phyloP scores from a whole-genome alignment of 305 asterid genomes.

The Galium porrigens region DNA sequence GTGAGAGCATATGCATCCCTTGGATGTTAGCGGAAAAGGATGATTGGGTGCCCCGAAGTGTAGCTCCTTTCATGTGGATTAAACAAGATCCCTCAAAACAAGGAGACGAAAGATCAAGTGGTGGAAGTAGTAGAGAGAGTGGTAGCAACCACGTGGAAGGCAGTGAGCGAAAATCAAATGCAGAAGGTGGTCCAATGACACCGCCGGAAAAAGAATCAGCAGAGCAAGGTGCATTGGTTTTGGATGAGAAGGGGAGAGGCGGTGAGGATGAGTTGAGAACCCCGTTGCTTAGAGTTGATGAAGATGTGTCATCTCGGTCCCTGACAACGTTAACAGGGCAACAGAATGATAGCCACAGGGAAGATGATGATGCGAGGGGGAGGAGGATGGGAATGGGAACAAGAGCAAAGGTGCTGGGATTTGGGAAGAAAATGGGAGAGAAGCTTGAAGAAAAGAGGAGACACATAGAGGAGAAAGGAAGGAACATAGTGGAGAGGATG shows the following conservation, averaged over 20 bases:
- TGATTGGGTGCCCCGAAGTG: constrained; percentile 64
- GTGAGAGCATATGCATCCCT: constrained; percentile 49
- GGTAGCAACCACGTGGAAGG: constrained; percentile 20
- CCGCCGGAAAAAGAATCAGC: constrained; percentile 20
- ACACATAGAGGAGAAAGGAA: constrained; percentile 66
- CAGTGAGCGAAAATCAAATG: constrained; percentile 22
- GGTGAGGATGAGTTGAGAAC: constrained; percentile 30
- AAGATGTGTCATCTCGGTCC: constrained; percentile 34
- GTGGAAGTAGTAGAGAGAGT: constrained; percentile 26
- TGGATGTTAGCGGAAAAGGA: constrained; percentile 88
- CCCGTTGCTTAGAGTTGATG: constrained; percentile 38
- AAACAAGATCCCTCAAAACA: constrained; percentile 42
- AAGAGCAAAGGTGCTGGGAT: constrained; percentile 58
- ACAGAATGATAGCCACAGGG: constrained; percentile 19
- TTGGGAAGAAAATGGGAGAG: constrained; percentile 79
- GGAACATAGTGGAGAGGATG: constrained; percentile 64
- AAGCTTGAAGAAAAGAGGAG: constrained; percentile 77
- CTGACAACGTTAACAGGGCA: constrained; percentile 22
- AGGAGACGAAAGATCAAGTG: constrained; percentile 26
- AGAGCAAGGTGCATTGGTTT: constrained; percentile 23
- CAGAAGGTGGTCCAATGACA: constrained; percentile 13
- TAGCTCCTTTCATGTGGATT: constrained; percentile 70
- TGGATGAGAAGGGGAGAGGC: constrained; percentile 16
- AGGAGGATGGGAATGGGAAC: constrained; percentile 47
- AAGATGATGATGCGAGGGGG: constrained; percentile 38